A percentile compares a stretch with the other conserved stretches of the same genome.
Conservation (phyloP, 164 flowering plant species). For the Dillenia suffruticosa region DNA sequence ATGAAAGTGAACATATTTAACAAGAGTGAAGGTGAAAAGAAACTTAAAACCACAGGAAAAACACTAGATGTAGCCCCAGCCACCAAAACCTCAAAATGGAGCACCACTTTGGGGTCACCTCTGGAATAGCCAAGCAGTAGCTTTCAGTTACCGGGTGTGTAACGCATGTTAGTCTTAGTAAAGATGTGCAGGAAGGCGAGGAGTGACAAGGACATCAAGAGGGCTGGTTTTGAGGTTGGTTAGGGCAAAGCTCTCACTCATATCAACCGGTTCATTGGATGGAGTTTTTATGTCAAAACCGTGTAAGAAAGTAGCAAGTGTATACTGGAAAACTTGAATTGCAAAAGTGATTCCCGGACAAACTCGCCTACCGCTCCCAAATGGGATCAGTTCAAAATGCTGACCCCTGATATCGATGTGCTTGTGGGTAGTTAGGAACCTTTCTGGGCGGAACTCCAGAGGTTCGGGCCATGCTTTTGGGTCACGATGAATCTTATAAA, state of each 20-base stretch:
- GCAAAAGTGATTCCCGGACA: constrained; percentile 13
- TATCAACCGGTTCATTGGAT: constrained; percentile 8
- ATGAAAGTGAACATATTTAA: too few species aligned
- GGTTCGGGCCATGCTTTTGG: constrained; percentile 4
- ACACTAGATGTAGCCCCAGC: too few species aligned
- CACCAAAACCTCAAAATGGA: too few species aligned
- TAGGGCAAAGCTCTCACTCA: not conserved
- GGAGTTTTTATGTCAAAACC: constrained; percentile 14
- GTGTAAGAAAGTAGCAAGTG: constrained; percentile 15
- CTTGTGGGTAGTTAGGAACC: constrained; percentile 13
- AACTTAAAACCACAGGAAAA: too few species aligned
- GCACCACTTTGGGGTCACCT: too few species aligned
- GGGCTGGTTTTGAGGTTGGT: too few species aligned
- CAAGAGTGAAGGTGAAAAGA: too few species aligned
- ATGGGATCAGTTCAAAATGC: constrained; percentile 15
- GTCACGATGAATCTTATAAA: constrained; percentile 1
- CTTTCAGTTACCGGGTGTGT: too few species aligned
- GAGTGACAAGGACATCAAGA: too few species aligned
- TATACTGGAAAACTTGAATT: constrained; percentile 1
- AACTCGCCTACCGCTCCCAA: constrained; percentile 6
- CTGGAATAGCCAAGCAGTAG: too few species aligned
- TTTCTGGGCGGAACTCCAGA: constrained; percentile 10
- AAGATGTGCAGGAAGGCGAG: too few species aligned
- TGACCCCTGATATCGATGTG: constrained; percentile 12
- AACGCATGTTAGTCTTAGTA: too few species aligned